A percentile compares a stretch with the other conserved stretches of the same genome.
These are phyloP conservation scores for Pleomassaria siparia DNA, from an alignment of 2,329 filamentous ascomycete species.

Conservation along the genomic window DNA sequence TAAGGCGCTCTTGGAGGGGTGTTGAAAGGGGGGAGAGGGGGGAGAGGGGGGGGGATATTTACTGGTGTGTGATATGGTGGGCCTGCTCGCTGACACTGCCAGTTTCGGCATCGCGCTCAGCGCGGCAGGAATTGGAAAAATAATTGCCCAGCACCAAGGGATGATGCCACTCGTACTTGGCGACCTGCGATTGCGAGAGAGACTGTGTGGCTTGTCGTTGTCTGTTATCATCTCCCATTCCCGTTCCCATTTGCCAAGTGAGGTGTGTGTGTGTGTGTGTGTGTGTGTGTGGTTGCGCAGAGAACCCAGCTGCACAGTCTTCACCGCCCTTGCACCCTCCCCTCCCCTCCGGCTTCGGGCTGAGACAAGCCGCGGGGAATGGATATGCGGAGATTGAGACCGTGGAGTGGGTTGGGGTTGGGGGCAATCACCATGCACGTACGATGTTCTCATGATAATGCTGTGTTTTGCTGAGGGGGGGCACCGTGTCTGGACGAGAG, in stretches of 20 bases:
- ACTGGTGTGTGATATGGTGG: slow-evolving; percentile 2
- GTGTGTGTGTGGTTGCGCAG: slow-evolving; percentile 20
- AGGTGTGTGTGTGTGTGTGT: too few relatives aligned
- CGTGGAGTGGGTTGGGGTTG: slow-evolving; percentile 5
- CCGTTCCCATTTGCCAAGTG: too few relatives aligned
- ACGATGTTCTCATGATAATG: slow-evolving; percentile 19
- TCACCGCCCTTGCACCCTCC: slow-evolving; percentile 13
- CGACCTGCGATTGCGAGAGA: slow-evolving; percentile 13
- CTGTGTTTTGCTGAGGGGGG: slow-evolving; percentile 5
- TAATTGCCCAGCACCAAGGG: background rate
- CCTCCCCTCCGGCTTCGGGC: too few relatives aligned
- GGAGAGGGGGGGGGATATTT: too few relatives aligned
- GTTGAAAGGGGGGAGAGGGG: too few relatives aligned
- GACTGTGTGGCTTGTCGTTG: slow-evolving; percentile 16
- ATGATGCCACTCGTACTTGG: slow-evolving; percentile 10
- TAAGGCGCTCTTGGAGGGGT: slow-evolving; percentile 4
- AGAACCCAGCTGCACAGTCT: slow-evolving; percentile 12
- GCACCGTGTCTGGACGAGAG: background rate
- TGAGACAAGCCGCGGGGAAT: slow-evolving; percentile 15
- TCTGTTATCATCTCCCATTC: slow-evolving; percentile 8
- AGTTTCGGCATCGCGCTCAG: slow-evolving; percentile 17
- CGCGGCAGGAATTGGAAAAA: background rate
- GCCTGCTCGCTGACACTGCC: slow-evolving; percentile 6
- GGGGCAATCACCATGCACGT: slow-evolving; percentile 7
- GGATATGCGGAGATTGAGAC: slow-evolving; percentile 12